Conservation (phyloP, 2,329 filamentous ascomycete genomes). For the Sarocladium brachiariae region DNA sequence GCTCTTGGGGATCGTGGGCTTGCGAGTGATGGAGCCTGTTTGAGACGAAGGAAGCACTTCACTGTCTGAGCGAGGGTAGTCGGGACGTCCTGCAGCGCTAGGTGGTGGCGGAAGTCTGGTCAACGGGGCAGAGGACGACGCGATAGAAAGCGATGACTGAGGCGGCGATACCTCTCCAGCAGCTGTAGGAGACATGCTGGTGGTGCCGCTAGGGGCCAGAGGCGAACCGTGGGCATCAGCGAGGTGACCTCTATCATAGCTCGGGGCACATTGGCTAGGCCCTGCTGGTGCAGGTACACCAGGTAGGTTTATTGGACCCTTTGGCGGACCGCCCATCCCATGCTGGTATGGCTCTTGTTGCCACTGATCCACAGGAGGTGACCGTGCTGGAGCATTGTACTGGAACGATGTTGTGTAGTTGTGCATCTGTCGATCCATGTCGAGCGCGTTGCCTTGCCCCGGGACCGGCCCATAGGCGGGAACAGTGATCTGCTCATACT, state of each 20-base stretch:
- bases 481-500: constrained; percentile 31
- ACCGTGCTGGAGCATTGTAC: constrained; percentile 19
- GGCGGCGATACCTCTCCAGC: not conserved
- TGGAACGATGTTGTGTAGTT: constrained; percentile 19
- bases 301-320: not conserved
- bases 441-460: constrained; percentile 23
- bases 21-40: not conserved
- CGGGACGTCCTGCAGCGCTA: not conserved
- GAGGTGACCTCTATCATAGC: not conserved
- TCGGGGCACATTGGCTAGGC: not conserved
- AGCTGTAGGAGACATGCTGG: not conserved
- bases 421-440: constrained; percentile 2
- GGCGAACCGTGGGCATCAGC: not conserved
- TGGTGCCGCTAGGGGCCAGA: not conserved
- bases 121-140: not conserved
- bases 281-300: not conserved
- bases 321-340: not conserved
- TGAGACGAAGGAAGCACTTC: not conserved
- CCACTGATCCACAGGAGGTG: constrained; percentile 13
- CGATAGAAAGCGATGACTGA: not conserved
- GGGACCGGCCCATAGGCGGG: constrained; percentile 30
- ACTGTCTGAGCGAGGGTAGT: constrained; percentile 1
- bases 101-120: not conserved
- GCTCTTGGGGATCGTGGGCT: not conserved
- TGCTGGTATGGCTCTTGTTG: not conserved